phyloP scores from a whole-genome alignment of 202 grass and related monocot genomes.

The Carex arenaria region DNA sequence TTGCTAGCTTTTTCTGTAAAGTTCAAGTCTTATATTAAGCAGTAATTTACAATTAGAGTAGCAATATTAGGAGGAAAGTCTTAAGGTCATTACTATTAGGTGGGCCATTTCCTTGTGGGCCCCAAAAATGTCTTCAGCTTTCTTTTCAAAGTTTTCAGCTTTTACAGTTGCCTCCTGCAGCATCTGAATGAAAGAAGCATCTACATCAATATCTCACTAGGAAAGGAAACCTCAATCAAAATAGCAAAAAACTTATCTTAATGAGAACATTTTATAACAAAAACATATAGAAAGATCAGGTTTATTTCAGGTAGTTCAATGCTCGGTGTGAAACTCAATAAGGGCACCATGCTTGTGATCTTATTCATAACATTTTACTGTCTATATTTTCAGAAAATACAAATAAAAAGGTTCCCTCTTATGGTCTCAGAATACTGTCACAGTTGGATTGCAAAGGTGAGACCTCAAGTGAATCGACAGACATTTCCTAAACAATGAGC shows the following conservation, averaged over 20 bases:
- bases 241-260: not conserved
- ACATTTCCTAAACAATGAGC: not conserved
- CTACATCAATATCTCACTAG: slow-evolving; percentile 33
- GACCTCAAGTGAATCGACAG: not conserved
- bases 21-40: not conserved
- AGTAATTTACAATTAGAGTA: slow-evolving; percentile 16
- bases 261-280: not conserved
- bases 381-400: not conserved
- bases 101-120: slow-evolving; percentile 21
- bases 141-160: slow-evolving; percentile 30
- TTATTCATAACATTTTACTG: slow-evolving; percentile 28
- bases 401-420: not conserved
- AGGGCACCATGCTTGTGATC: slow-evolving; percentile 11
- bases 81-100: slow-evolving; percentile 12
- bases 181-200: slow-evolving; percentile 35
- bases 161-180: slow-evolving; percentile 31
- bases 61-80: not conserved
- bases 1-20: slow-evolving; percentile 37
- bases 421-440: not conserved
- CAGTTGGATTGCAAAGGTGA: not conserved
- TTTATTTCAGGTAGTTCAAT: not conserved
- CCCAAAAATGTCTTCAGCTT: slow-evolving; percentile 33
- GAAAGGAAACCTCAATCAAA: not conserved
- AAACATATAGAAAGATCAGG: not conserved
- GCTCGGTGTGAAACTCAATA: not conserved